A percentile compares a stretch with the other conserved stretches of the same genome.
Conservation (phyloP, 2,329 filamentous ascomycete species). For the Aspergillus ustus region DNA sequence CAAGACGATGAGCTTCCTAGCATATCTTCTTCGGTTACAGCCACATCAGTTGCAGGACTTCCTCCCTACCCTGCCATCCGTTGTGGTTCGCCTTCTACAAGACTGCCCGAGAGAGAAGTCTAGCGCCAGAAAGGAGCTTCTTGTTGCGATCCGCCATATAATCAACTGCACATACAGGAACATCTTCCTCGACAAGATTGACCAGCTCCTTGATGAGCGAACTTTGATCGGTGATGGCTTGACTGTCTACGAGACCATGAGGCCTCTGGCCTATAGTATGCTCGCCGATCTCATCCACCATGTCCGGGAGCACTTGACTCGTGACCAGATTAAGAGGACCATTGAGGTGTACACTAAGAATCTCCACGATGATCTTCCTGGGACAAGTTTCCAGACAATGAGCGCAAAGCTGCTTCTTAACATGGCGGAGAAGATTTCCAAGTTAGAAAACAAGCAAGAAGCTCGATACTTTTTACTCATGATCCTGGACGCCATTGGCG, state of each 20-base stretch:
- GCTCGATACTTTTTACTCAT: constrained; percentile 94
- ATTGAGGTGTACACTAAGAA: constrained; percentile 98
- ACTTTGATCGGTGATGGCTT: constrained; percentile 94
- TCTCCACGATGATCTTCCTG: constrained; percentile 91
- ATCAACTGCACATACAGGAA: constrained; percentile 99
- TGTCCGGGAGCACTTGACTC: constrained; percentile 83
- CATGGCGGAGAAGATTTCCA: constrained; percentile 97
- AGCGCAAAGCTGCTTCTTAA: constrained; percentile 95
- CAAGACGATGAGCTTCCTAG: constrained; percentile 98
- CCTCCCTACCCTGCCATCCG: constrained; percentile 78
- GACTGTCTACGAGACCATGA: constrained; percentile 95
- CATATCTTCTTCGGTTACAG: constrained; percentile 88
- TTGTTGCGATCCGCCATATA: constrained; percentile 96
- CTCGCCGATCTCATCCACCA: constrained; percentile 97
- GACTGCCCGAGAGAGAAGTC: constrained; percentile 96
- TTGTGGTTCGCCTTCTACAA: constrained; percentile 87
- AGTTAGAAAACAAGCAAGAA: constrained; percentile 89
- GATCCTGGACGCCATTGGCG: constrained; percentile 96
- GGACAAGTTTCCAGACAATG: constrained; percentile 99
- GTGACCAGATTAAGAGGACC: constrained; percentile 91
- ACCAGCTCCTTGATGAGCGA: constrained; percentile 90
- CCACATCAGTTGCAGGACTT: constrained; percentile 87
- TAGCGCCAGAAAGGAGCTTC: constrained; percentile 86
- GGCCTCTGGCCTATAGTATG: constrained; percentile 96
- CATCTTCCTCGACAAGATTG: constrained; percentile 92